Percentiles rank a stretch among this genome's conserved stretches.
These are phyloP conservation scores for Neurospora sp. DNA, from an alignment of 2,329 filamentous ascomycete species.

Conservation along the genomic window DNA sequence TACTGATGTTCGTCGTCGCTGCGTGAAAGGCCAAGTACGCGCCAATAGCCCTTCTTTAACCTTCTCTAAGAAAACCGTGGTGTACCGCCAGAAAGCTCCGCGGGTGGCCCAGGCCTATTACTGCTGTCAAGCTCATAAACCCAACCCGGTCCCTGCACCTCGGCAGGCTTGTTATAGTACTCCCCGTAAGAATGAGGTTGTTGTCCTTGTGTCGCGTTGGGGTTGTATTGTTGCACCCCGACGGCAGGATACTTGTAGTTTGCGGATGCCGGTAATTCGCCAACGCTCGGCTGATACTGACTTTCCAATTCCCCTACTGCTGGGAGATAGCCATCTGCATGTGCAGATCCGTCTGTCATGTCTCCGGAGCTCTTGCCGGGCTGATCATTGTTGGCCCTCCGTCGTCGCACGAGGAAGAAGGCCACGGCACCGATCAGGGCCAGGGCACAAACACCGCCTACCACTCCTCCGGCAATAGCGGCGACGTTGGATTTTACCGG, in stretches of 20 bases:
- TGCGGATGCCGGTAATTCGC: background rate
- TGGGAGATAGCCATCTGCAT: background rate
- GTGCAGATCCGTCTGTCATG: background rate
- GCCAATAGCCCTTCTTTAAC: too few relatives aligned
- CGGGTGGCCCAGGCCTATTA: background rate
- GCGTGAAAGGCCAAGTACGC: background rate
- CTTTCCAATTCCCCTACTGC: background rate
- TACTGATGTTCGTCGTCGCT: background rate
- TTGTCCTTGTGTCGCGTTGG: background rate
- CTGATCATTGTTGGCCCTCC: background rate
- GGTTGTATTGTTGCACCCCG: background rate
- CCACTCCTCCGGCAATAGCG: slow-evolving; percentile 12
- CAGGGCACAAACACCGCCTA: slow-evolving; percentile 7
- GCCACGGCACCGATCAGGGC: slow-evolving; percentile 3
- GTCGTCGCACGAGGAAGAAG: slow-evolving; percentile 9
- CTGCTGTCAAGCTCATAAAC: background rate
- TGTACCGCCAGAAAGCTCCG: background rate
- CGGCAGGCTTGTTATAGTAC: background rate
- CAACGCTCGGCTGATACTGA: background rate
- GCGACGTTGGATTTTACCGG: background rate
- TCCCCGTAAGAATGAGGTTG: background rate
- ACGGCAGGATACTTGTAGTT: background rate
- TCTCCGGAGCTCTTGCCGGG: background rate
- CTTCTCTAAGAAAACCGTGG: background rate
- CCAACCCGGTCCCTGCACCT: background rate